A percentile compares a stretch with the other conserved stretches of the same genome.
phyloP scores from a whole-genome alignment of 257 asterid species.

The Anisodus tanguticus region DNA sequence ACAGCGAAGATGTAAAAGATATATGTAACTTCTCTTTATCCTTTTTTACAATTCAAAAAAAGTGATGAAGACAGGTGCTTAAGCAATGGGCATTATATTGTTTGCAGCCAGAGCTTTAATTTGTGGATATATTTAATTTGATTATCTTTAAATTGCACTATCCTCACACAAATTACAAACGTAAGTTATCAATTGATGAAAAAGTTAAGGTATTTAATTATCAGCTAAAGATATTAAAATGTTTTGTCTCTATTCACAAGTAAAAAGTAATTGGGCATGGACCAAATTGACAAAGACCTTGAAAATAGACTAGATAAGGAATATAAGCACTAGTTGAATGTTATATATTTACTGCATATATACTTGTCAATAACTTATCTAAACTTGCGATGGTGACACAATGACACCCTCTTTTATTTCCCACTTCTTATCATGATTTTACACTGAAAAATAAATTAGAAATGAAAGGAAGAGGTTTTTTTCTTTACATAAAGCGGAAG shows the following conservation, averaged over 20 bases:
- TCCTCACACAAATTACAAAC: neutral
- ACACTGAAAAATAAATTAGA: neutral
- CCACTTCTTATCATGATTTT: neutral
- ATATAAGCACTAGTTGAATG: neutral
- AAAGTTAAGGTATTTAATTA: neutral
- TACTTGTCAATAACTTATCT: constrained; percentile 25
- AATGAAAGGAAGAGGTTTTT: too few relatives aligned
- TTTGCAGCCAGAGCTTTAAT: neutral
- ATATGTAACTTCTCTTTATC: neutral
- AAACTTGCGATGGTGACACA: neutral
- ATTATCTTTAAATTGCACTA: neutral
- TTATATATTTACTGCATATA: neutral
- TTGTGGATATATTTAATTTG: neutral
- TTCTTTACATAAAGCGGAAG: too few relatives aligned
- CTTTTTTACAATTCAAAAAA: neutral
- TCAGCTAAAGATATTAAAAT: neutral
- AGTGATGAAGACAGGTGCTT: neutral
- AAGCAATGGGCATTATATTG: too few relatives aligned
- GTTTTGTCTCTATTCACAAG: neutral
- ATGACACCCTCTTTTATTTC: neutral
- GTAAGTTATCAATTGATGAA: neutral
- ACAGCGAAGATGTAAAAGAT: neutral
- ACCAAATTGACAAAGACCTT: constrained; percentile 19
- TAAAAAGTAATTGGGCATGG: neutral
- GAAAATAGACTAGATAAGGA: neutral